A percentile compares a stretch with the other conserved stretches of the same genome.
phyloP scores from a whole-genome alignment of 73 alveolate species.

The Paramecium pentaurelia region DNA sequence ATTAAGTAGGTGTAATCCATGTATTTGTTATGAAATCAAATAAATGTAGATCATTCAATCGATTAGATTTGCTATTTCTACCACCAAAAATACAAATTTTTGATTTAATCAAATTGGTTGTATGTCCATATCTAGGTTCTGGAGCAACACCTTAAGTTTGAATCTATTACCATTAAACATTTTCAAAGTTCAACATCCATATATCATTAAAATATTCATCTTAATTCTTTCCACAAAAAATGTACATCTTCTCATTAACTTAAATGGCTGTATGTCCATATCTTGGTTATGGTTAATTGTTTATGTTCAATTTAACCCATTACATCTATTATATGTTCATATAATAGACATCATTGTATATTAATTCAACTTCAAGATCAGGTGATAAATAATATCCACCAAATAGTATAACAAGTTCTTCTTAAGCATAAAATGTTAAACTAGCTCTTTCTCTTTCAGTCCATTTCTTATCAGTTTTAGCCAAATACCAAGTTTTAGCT shows the following conservation, averaged over 20 bases:
- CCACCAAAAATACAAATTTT: constrained; percentile 48
- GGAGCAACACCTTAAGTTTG: constrained; percentile 43
- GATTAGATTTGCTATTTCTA: neutral
- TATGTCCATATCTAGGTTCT: constrained; percentile 62
- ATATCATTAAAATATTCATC: constrained; percentile 39
- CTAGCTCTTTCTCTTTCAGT: constrained; percentile 33
- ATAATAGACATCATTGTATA: neutral
- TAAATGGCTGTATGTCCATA: constrained; percentile 32
- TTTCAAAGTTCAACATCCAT: constrained; percentile 47
- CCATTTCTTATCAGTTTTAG: neutral
- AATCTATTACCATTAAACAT: constrained; percentile 32
- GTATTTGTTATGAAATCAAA: neutral
- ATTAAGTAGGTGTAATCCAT: neutral
- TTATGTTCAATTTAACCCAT: neutral
- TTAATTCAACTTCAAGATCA: constrained; percentile 1
- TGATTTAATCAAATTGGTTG: constrained; percentile 41
- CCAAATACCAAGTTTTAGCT: neutral
- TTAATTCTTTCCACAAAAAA: constrained; percentile 38
- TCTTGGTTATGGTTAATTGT: neutral
- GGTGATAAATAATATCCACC: constrained; percentile 21
- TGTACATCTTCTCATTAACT: constrained; percentile 32
- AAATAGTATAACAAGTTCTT: neutral
- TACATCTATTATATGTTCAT: constrained; percentile 15
- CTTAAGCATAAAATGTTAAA: constrained; percentile 14
- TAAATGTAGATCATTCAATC: neutral